Base-by-base conservation (phyloP, 805 yeast genomes). In the Wickerhamomyces rabaulensis region DNA sequence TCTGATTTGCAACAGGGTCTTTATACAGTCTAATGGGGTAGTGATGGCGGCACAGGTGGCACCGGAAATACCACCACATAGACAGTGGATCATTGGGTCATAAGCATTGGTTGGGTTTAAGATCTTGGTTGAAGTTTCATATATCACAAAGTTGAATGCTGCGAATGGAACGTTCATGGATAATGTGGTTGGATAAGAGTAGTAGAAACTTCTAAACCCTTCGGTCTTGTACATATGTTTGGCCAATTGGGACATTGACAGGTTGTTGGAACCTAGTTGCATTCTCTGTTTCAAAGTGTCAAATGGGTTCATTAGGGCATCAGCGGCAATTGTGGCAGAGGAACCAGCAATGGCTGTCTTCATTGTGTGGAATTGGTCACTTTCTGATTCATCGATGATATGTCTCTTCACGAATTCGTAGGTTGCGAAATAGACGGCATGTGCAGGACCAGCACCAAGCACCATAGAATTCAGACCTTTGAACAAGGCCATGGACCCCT, bases 371-470 rank as follows among this genome's bases (percentile, higher is more conserved):
- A 81, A 67, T 9, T 69, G 63, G 25, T 62, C 58, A 22, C 52
- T 52, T 39, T 66, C 66, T 22, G 64, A 58, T 16, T 65, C 64
- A 37, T 60, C 57, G 39, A 70, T 68, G 22, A 71, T 46, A 7
- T 56, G 53, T 41, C 65, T 58, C 52, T 70, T 76, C 33, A 90
- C 75, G 43, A 81, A 75, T 67, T 92, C 99, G 66, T 90, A 94
- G 4, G 94, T 95, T n/a, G 91, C 82, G 64, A 90, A 92, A 67
- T 94, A 92, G 7, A 94, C 85, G 4, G 98, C 98, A 69, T 92
- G 99, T 3, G 98, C 97, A 3, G 99, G 99, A 7, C 99, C 99
- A n/a, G 99, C 97, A 35, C 99, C 99, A 51, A 92, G 62, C 3
- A 90, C 82, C 49, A 94, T 95, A 1, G 96, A 86, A 21, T 89